phyloP scores from a whole-genome alignment of 257 asterid genomes.

The Lithospermum erythrorhizon region DNA sequence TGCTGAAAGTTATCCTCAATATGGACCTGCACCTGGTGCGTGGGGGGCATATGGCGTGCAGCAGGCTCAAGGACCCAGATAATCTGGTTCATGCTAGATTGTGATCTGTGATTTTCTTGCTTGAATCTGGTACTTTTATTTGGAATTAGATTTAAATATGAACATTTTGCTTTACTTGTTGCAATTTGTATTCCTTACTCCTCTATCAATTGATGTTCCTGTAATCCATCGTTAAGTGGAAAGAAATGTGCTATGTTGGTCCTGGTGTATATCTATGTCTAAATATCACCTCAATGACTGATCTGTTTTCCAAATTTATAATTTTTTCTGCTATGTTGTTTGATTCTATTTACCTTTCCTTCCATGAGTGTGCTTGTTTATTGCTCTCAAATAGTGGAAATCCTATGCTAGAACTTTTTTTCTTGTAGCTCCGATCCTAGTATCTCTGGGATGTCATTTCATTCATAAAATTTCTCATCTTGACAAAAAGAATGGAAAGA shows the following conservation, averaged over 20 bases:
- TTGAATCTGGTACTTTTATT: slow-evolving; percentile 20
- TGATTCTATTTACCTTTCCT: no score
- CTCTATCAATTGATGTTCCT: not conserved
- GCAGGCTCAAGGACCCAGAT: slow-evolving; percentile 70
- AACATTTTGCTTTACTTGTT: slow-evolving; percentile 1
- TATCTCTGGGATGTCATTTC: no score
- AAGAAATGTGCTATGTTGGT: not conserved
- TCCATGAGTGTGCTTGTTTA: no score
- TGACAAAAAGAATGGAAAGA: no score
- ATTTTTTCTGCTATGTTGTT: not conserved
- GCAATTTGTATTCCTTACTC: not conserved
- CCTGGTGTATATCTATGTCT: not conserved
- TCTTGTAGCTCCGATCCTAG: no score
- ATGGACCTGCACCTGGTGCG: slow-evolving; percentile 57
- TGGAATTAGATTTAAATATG: slow-evolving; percentile 12
- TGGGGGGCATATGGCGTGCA: slow-evolving; percentile 66
- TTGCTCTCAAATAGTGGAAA: no score
- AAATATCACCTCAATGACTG: not conserved
- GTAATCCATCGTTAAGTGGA: not conserved
- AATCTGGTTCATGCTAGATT: slow-evolving; percentile 21
- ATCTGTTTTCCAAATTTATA: not conserved
- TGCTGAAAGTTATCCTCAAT: slow-evolving; percentile 73
- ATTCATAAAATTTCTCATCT: no score
- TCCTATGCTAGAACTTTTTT: no score
- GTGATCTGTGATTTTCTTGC: not conserved